Conservation (phyloP, 257 asterid genomes). For the Coffea eugenioides region DNA sequence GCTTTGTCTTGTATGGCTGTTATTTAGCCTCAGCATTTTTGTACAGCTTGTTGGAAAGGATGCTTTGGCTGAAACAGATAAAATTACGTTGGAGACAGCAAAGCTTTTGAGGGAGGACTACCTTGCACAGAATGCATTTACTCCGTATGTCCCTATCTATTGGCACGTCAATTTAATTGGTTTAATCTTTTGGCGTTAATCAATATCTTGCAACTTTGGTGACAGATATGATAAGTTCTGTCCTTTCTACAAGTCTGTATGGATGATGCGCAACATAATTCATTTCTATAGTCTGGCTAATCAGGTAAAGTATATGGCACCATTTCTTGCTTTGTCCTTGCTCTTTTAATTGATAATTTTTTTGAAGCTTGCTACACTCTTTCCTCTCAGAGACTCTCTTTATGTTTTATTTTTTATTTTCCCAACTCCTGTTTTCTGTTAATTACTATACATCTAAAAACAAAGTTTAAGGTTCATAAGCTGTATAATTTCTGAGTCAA, state of each 20-base stretch:
- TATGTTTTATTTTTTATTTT: background rate
- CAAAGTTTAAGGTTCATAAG: background rate
- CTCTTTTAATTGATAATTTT: background rate
- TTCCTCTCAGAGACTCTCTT: background rate
- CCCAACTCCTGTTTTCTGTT: background rate
- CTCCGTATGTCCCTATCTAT: slow-evolving; percentile 58
- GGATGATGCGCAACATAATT: slow-evolving; percentile 99
- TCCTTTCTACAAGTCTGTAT: slow-evolving; percentile 98
- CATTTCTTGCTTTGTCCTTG: background rate
- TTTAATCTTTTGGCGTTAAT: background rate
- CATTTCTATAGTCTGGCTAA: slow-evolving; percentile 96
- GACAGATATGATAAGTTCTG: slow-evolving; percentile 89
- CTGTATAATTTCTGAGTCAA: background rate
- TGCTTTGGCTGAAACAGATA: slow-evolving; percentile 96
- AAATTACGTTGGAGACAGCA: slow-evolving; percentile 94
- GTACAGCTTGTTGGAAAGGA: slow-evolving; percentile 98
- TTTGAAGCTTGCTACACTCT: background rate
- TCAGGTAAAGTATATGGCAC: slow-evolving; percentile 53
- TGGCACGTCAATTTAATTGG: background rate
- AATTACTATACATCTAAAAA: background rate
- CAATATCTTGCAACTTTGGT: slow-evolving; percentile 18
- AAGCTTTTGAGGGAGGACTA: slow-evolving; percentile 99
- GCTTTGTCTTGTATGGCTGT: background rate
- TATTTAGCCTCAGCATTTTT: slow-evolving; percentile 22
- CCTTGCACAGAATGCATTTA: slow-evolving; percentile 98